Evolutionary conservation across 2,329 filamentous ascomycete species (phyloP).

Genomic region (Aspergillus tanneri): DNA sequence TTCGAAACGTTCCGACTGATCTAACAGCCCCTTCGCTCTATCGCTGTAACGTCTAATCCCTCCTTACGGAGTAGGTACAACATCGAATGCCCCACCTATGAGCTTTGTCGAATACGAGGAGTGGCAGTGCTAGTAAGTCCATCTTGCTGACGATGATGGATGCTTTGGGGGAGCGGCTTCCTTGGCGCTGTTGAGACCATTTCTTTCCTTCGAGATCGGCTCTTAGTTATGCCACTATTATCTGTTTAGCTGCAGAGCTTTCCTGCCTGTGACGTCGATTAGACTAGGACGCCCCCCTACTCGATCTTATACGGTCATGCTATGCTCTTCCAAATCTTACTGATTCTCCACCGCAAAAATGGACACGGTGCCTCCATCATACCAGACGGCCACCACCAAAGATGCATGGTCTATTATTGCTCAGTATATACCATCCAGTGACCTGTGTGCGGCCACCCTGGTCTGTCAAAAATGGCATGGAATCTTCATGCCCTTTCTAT

Average conservation of each 20-base stretch:
- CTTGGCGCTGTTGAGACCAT: neutral
- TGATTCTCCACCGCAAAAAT: conserved; percentile 34
- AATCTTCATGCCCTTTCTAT: conserved; percentile 59
- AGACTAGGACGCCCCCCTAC: neutral
- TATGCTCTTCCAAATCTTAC: neutral
- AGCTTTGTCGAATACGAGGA: neutral
- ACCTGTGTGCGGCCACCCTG: conserved; percentile 56
- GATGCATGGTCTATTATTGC: conserved; percentile 59
- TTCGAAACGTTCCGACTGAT: too few species aligned
- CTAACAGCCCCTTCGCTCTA: neutral
- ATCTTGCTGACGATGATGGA: neutral
- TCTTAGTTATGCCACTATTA: neutral
- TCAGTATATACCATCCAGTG: conserved; percentile 55
- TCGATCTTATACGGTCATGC: neutral
- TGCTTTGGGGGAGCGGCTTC: neutral
- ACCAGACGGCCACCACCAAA: conserved; percentile 55
- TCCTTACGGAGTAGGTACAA: too few species aligned
- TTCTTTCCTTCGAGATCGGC: neutral
- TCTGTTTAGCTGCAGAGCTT: neutral
- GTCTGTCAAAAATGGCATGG: conserved; percentile 59
- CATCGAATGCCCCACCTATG: neutral
- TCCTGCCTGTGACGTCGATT: neutral
- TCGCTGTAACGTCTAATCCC: too few species aligned
- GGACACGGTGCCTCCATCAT: conserved; percentile 61
- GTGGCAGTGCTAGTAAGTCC: neutral